These are phyloP conservation scores for Chlorophyllum brunneum DNA, from an alignment of 768 basidiomycete genomes.

Conservation along the genomic window DNA sequence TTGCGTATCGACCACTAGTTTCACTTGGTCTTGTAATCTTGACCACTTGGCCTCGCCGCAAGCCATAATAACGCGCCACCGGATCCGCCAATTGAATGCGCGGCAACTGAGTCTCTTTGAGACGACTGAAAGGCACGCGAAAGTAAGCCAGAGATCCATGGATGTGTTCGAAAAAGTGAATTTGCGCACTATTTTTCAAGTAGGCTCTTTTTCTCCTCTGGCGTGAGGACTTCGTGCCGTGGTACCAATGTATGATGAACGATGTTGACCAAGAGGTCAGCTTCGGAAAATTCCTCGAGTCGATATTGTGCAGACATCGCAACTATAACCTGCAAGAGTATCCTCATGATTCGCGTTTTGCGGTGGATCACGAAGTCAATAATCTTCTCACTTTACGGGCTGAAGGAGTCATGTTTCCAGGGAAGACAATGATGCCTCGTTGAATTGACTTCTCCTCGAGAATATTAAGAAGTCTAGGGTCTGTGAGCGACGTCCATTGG, in stretches of 20 bases:
- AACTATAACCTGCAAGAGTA: constrained; percentile 69
- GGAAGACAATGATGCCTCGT: constrained; percentile 92
- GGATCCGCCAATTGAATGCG: constrained; percentile 96
- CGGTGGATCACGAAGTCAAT: constrained; percentile 5
- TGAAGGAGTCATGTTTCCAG: constrained; percentile 94
- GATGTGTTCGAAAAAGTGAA: constrained; percentile 3
- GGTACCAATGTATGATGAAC: constrained; percentile 95
- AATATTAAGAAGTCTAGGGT: constrained; percentile 75
- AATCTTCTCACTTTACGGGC: constrained; percentile 74
- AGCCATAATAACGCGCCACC: constrained; percentile 97
- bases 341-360: constrained; percentile 11
- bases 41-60: constrained; percentile 93
- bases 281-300: constrained; percentile 95
- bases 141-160: constrained; percentile 13
- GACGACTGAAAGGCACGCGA: constrained; percentile 53
- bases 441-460: constrained; percentile 90
- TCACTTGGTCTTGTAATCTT: constrained; percentile 97
- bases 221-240: constrained; percentile 79
- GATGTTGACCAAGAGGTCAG: constrained; percentile 96
- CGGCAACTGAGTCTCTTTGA: constrained; percentile 97
- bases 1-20: constrained; percentile 91
- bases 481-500: constrained; percentile 9
- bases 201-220: constrained; percentile 82
- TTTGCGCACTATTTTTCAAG: constrained; percentile 87
- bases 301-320: constrained; percentile 85